Percentiles rank a stretch among this genome's conserved stretches.
These are phyloP conservation scores for Colletotrichum godetiae DNA, from an alignment of 2,329 filamentous ascomycete genomes.

Conservation along the genomic window DNA sequence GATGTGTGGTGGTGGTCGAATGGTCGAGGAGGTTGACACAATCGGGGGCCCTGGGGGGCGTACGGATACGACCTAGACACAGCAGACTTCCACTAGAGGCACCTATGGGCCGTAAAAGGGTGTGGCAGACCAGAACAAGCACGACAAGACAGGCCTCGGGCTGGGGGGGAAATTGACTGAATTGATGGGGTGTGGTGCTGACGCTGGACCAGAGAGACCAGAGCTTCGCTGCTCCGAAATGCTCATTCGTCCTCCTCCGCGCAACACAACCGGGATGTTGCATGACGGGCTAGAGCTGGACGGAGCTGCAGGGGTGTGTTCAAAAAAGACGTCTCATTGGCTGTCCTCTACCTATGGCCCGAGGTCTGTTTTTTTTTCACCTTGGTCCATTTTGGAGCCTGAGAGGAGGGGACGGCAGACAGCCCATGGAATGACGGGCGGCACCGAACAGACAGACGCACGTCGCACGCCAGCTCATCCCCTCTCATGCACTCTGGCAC, in stretches of 20 bases:
- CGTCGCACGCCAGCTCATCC: constrained; percentile 18
- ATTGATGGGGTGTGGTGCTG: constrained; percentile 34
- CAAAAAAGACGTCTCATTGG: constrained; percentile 14
- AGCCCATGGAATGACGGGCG: constrained; percentile 1
- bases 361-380: constrained; percentile 19
- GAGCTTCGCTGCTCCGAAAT: constrained; percentile 25
- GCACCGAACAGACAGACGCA: constrained; percentile 12
- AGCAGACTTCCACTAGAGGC: background rate
- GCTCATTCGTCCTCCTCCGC: constrained; percentile 28
- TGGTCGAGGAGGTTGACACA: constrained; percentile 33
- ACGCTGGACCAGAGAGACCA: constrained; percentile 25
- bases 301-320: constrained; percentile 29
- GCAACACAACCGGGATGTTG: constrained; percentile 24
- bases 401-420: constrained; percentile 2
- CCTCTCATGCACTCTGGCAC: background rate
- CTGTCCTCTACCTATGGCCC: background rate
- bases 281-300: constrained; percentile 25
- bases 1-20: constrained; percentile 5
- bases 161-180: constrained; percentile 25
- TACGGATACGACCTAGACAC: constrained; percentile 9
- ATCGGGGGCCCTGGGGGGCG: constrained; percentile 16
- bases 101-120: background rate
- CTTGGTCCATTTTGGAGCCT: background rate
- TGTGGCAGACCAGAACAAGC: constrained; percentile 25
- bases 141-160: constrained; percentile 24